Evolutionary conservation across 305 asterid genomes (phyloP), one percentile per base, ranked within the genome.

Genomic region (Ajuga reptans): DNA sequence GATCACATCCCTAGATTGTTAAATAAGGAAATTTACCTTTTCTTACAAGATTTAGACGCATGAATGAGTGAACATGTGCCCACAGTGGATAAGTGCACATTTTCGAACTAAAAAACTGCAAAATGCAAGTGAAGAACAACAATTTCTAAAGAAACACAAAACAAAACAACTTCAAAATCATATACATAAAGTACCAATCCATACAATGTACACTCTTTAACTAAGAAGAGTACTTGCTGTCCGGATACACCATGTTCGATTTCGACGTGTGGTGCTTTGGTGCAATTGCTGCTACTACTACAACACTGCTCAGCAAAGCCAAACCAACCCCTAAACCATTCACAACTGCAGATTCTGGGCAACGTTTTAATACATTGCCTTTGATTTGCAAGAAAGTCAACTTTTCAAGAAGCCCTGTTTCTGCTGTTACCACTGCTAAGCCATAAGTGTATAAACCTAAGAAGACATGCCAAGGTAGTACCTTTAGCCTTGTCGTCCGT

Each of bases 401-500:
- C 83, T 91, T 89, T 53, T 91, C 96, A 11, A 87, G 89, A 56
- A 91, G 95, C 51, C 96, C 95, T 5, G 94, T 91, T 72, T 89
- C 95, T 0, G 96, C 95, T 49, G 98, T 87, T 21, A 81, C 86
- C 56, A 89, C 85, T 1, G 94, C 95, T 73, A 91, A 73, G 14
- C 94, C 90, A 42, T 91, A 86, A 6, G 95, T 86, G 77, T 91
- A 91, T 4, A 91, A 70, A 17, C 96, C 96, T 2, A 91, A 76
- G 55, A 91, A 89, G 59, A 86, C 81, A 43, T 89, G 98, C 98
- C 98, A 91, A 10, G 98, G 95, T 14, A 89, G 82, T 64, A 85
- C 74, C 39, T 71, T 80, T 3, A 73, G 77, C 79, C 88, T 79
- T 1, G 87, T 76, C 8, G 71, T 81, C 66, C 95, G 85, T n/a